Evolutionary conservation across 2,329 filamentous ascomycete genomes (phyloP).

Genomic region (Penicillium sp.): DNA sequence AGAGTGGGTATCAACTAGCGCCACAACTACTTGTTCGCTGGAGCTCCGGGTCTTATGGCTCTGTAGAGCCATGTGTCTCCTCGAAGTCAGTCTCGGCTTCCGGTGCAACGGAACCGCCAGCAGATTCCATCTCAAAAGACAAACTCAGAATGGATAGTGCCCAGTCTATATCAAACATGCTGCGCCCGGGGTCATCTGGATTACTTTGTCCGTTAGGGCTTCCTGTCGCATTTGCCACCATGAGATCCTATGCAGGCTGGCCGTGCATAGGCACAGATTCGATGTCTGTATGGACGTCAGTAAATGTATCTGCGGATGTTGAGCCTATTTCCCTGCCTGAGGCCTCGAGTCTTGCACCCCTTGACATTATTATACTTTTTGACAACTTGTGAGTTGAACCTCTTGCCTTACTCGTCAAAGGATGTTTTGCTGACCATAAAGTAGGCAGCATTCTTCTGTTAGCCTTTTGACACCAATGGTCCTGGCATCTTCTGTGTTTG

Average conservation of each 20-base stretch:
- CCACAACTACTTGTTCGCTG: conserved; percentile 19
- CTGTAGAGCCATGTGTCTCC: conserved; percentile 1
- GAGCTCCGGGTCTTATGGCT: conserved; percentile 24
- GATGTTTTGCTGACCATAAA: not conserved
- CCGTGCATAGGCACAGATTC: conserved; percentile 13
- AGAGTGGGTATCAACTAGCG: conserved; percentile 1
- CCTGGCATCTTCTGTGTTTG: conserved; percentile 22
- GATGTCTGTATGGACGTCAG: conserved; percentile 19
- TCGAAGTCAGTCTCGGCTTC: not conserved
- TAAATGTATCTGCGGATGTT: conserved; percentile 28
- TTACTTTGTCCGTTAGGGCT: conserved; percentile 16
- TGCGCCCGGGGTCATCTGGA: not conserved
- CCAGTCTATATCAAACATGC: not conserved
- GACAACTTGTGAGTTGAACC: conserved; percentile 32
- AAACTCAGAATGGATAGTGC: not conserved
- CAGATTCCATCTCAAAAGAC: not conserved
- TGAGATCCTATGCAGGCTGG: conserved; percentile 13
- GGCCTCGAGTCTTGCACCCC: conserved; percentile 21
- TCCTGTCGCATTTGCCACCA: conserved; percentile 22
- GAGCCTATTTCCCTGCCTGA: conserved; percentile 18
- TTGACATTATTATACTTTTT: conserved; percentile 37
- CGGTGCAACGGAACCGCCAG: not conserved
- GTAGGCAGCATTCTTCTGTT: conserved; percentile 16
- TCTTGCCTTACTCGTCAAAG: not conserved
- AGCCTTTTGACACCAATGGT: conserved; percentile 21